Evolutionary conservation across 2,329 filamentous ascomycete species (phyloP), one percentile per base, ranked within the genome.

Genomic region (Colletotrichum karsti): DNA sequence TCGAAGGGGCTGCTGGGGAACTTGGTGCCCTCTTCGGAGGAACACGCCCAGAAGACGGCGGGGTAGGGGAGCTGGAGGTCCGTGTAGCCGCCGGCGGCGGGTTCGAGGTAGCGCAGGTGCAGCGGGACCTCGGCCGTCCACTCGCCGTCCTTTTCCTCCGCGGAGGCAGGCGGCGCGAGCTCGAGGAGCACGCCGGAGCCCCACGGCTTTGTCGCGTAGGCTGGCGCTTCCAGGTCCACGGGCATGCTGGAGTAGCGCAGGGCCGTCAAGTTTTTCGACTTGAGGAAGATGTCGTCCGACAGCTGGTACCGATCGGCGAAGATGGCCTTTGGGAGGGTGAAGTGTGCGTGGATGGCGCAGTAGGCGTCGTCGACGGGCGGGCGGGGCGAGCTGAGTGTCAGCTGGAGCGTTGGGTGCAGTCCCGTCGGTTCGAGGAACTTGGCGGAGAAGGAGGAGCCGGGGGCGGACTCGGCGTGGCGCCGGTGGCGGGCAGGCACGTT

Each of bases 301-400:
- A 98, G 87, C 79, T 97, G 94, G 80, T 97, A 97, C 75, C 91
- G 91, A 82, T 98, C 95, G 41, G 92, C 89, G 79, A 98, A 98
- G 69, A 98, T 85, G 54, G 86, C 81, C 26, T 91, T 92, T 1
- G 95, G 95, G 3, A 98, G 87, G 0, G 93, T 97, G 26, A 97
- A 81, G 78, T 97, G 93, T 10, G 92, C 88, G 79, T 97, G 91
- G 1, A 95, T 83, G 15, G 87, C 86, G 79, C 95, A 98, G 30
- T 83, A 81, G n/a, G 84, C 81, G 46, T 87, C 85, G 56, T 85
- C 77, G 73, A 84, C 80, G 0, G 86, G 87, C 15, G 87, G 80
- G 22, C 83, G 76, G 24, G 80, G 81, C 4, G 84, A 82, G 50
- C 86, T 85, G 37, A 98, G 81, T 2, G 81, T 85, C 58, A 97